These are phyloP conservation scores for Neurospora terricola DNA, from an alignment of 495 filamentous ascomycete species.

Conservation along the genomic window DNA sequence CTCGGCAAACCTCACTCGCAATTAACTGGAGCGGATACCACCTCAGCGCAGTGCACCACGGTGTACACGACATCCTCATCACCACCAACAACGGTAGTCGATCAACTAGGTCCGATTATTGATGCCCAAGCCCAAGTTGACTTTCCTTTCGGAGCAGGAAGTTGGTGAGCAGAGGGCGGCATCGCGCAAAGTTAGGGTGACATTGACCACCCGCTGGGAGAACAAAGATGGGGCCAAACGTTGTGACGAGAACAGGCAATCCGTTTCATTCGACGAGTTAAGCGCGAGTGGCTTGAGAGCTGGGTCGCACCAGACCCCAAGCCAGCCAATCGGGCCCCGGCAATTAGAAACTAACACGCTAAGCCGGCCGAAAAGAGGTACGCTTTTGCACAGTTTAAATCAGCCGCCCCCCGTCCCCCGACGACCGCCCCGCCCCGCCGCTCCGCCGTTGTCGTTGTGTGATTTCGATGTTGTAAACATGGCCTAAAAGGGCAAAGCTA, in stretches of 20 bases:
- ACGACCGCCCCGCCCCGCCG: neutral
- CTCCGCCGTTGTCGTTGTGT: neutral
- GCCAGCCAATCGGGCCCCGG: neutral
- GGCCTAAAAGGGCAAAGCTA: neutral
- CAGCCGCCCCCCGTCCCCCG: neutral
- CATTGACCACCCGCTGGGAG: neutral
- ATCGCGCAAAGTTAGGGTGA: neutral
- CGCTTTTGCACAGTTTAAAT: neutral
- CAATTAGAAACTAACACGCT: neutral
- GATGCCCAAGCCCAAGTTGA: neutral
- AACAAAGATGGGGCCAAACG: neutral
- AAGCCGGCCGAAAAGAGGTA: neutral
- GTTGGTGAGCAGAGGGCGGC: neutral
- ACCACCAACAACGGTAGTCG: neutral
- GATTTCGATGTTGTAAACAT: neutral
- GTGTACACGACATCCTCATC: neutral
- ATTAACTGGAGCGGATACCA: neutral
- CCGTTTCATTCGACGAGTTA: neutral
- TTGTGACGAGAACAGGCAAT: neutral
- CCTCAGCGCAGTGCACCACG: neutral
- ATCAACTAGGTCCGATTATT: neutral
- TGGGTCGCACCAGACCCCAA: neutral
- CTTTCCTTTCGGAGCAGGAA: neutral
- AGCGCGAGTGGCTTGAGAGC: neutral
- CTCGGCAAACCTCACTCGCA: neutral